Base-by-base conservation (phyloP, 441 rosid species). In the Kokia cookei region DNA sequence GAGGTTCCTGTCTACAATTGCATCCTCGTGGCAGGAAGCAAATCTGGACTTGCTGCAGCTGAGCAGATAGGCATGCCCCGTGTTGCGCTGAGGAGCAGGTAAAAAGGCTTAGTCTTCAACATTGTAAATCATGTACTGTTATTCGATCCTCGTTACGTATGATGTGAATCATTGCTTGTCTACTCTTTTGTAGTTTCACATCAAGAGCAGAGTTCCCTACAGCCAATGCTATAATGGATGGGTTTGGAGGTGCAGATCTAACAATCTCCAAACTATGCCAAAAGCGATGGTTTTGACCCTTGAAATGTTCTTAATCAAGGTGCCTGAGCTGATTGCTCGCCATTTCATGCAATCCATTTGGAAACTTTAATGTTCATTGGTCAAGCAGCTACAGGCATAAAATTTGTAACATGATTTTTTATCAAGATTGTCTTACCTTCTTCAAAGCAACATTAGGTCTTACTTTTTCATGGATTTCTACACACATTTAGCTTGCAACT, bases 61-160 rank as follows among this genome's bases (percentile, higher is more conserved):
- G 86, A 81, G 84, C 85, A 78, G 85, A 86, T 93, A 40, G 94
- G 94, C 78, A 94, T 94, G 97, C 87, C 94, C 2, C 90, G 97
- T 79, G 84, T 93, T 24, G 93, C 90, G 61, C 79, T 94, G 48
- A 85, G 97, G 71, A 94, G 97, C 90, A 94, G 97, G 97, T 94
- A 85, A 73, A 32, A 9, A 13, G 58, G 24, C 69, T 63, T 35
- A 19, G 65, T 75, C 51, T 60, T 62, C 8, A 22, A 59, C 53
- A 13, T 71, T 17, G 27, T 15, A 15, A 2, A 42, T 65, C 13
- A 11, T 68, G 37, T 13, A 45, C 64, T 63, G 61, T 48, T 32
- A 45, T 27, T 32, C 69, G 37, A 29, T 29, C 42, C 17, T 24
- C 11, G n/a, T 32, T 35, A 5, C 29, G 8, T 73, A 47, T 9